Evolutionary conservation across 176 grass and related monocot species (phyloP), one percentile per base, ranked within the genome.

Genomic region (Oryza officinalis): DNA sequence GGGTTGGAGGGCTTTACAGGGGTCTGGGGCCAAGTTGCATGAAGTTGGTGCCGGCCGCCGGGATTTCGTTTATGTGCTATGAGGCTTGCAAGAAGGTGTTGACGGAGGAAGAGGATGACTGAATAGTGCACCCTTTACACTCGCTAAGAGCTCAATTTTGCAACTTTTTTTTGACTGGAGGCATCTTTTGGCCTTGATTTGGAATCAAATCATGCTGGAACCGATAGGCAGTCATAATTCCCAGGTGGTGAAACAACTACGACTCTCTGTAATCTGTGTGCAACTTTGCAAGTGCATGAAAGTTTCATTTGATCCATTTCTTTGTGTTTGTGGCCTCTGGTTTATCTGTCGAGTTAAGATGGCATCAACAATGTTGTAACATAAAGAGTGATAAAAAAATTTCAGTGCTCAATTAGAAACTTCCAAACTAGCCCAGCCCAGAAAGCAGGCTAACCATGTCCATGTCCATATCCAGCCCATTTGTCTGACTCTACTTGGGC

Each of bases 31-130:
- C 95, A 20, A 97, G 95, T 45, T 93, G 86, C 79, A 89, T 94
- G 75, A 97, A 97, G 81, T 41, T 94, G 33, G 79, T 97, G 28
- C 95, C 95, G 57, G 95, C 95, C 64, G 92, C 95, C 49, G 95
- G 95, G 45, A 97, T 97, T 80, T 97, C 95, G 5, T 94, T 97
- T 77, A 94, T 97, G 95, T 97, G 95, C 80, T 97, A 97, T 0
- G 90, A 97, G 87, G 86, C 93, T 52, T 97, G 90, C 92, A 94
- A 97, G 84, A 94, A 94, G 82, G 86, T 97, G 74, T 78, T 97
- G 63, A 91, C 94, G 1, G 92, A 94, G 81, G 85, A 93, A 67
- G 83, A 83, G 54, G 76, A 75, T 25, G 63, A 77, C 46, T 86
- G 66, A 87, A 60, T 85, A 83, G 22, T 2, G 6, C 12, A 6